These are phyloP conservation scores for Leptographium wingfieldii DNA, from an alignment of 2,329 filamentous ascomycete genomes.

Conservation along the genomic window DNA sequence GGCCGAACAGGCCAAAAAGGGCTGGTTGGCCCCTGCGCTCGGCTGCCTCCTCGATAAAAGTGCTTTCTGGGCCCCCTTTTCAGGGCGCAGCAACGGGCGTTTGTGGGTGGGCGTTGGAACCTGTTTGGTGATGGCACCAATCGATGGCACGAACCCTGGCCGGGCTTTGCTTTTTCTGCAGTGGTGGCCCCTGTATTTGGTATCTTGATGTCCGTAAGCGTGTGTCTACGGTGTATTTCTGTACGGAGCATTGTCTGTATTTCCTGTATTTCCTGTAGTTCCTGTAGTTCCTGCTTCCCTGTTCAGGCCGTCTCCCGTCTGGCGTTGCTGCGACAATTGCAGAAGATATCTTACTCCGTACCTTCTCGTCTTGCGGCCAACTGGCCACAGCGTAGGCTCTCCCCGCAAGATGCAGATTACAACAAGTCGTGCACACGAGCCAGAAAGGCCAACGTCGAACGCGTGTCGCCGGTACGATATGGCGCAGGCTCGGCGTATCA, in stretches of 20 bases:
- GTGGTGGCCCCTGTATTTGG: background rate
- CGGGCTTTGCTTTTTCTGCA: background rate
- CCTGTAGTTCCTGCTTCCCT: no score
- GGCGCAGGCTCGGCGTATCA: background rate
- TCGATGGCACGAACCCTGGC: background rate
- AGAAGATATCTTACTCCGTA: no score
- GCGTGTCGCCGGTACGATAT: background rate
- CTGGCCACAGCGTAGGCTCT: background rate
- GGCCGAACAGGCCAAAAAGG: background rate
- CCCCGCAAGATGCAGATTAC: background rate
- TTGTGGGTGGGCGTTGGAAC: background rate
- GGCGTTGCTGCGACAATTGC: background rate
- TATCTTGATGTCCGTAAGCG: no score
- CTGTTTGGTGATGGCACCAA: background rate
- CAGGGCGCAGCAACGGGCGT: slow-evolving; percentile 2
- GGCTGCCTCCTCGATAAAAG: background rate
- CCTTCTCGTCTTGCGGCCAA: no score
- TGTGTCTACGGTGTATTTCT: background rate
- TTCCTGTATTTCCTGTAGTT: no score
- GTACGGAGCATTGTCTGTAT: background rate
- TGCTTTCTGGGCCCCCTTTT: background rate
- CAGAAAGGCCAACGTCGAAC: background rate
- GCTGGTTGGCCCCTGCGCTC: background rate
- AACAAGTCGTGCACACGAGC: no score
- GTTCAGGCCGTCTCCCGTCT: background rate